Base-by-base conservation (phyloP, 192 early-diverging fungal genomes). In the Coemansia reversa region DNA sequence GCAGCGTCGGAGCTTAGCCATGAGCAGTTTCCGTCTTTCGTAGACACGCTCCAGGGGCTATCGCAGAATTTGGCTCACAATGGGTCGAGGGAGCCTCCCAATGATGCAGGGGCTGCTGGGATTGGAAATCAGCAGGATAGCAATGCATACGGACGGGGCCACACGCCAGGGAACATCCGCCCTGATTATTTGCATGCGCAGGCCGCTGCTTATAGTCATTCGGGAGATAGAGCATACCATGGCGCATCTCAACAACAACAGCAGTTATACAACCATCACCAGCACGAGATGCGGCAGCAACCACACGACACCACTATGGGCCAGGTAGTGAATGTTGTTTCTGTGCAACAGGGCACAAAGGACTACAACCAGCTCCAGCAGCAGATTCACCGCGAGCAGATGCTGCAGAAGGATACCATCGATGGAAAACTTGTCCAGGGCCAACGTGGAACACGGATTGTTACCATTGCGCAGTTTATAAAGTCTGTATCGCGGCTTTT, bases 381-480 rank as follows among this genome's bases (percentile, higher is more conserved):
- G 58, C 71, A 79, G 54, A 70, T 79, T 24, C 67, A 74, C 62
- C 76, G 64, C 30, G 64, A 70, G 67, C 76, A 67, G 56, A 48
- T 56, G 48, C 66, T 78, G 39, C 77, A 70, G 49, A 71, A 74
- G 42, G 72, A 74, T 58, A 58, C 67, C 16, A 63, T 73, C 16
- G 63, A 62, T 9, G 67, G 67, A n/a, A 69, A 51, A 63, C 56
- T 66, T 4, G 24, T 61, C n/a, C 63, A 67, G 30, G 65, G 55
- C 11, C 62, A 57, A 53, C 55, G 56, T 24, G 60, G 67, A 5
- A 59, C 72, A 11, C 77, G 77, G 12, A 75, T 80, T 16, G 77
- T 80, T 58, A 80, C 77, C 7, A 72, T 80, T 28, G 72, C 77
- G 47, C 77, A 80, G 63, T 80, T 80, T 52, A 55, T 72, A 35